Conservation (phyloP, 2,329 filamentous ascomycete species). For the Amauroascus niger region DNA sequence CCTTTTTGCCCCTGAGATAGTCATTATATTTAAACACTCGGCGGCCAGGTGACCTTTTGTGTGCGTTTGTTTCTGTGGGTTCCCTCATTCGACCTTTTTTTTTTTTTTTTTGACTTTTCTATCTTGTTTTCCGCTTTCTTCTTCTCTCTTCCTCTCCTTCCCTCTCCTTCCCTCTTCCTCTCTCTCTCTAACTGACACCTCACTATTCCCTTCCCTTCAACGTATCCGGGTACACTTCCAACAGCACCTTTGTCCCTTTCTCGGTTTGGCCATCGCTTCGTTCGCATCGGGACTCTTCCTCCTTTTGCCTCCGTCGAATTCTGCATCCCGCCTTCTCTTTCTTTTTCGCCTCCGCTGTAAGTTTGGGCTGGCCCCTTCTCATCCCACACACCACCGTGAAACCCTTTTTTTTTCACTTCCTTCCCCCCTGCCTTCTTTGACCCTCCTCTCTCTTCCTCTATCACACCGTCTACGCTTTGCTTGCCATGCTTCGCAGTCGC, state of each 20-base stretch:
- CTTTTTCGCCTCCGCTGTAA: neutral
- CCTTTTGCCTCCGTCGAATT: neutral
- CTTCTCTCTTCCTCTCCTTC: neutral
- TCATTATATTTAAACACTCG: neutral
- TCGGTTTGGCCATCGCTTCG: no score
- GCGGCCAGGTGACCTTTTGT: neutral
- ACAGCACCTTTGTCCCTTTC: no score
- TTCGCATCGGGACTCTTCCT: no score
- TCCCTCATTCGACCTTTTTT: conserved; percentile 6
- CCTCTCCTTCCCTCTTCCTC: neutral
- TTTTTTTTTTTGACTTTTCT: neutral
- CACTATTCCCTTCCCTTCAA: no score
- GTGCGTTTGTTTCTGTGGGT: conserved; percentile 1
- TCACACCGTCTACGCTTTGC: neutral
- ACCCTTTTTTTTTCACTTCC: neutral
- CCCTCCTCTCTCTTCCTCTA: neutral
- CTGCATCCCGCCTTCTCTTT: neutral
- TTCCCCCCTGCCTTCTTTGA: neutral
- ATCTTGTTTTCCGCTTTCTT: conserved; percentile 6
- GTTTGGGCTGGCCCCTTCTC: neutral
- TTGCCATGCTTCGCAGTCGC: neutral
- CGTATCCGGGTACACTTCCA: no score
- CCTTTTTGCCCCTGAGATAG: no score
- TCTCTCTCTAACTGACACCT: neutral
- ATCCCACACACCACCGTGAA: neutral